These are phyloP conservation scores for Silene noctiflora DNA, from an alignment of 179 eudicot genomes.

Conservation along the genomic window DNA sequence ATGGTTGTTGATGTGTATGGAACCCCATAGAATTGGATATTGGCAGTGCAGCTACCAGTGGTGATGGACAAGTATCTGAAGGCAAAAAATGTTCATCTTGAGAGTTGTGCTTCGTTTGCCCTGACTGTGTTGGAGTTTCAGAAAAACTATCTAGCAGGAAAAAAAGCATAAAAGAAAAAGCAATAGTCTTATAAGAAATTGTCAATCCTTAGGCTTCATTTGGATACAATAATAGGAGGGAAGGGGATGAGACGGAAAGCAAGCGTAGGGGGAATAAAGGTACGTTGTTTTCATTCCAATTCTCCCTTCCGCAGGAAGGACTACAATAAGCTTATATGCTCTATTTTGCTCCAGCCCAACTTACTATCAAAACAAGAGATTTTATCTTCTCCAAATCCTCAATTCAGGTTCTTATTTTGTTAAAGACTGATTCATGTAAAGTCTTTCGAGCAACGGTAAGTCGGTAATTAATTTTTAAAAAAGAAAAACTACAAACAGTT, in stretches of 20 bases:
- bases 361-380: too few species aligned
- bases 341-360: not conserved
- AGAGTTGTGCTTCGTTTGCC: slow-evolving; percentile 27
- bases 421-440: not conserved
- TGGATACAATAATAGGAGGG: too few species aligned
- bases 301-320: not conserved
- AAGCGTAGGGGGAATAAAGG: too few species aligned
- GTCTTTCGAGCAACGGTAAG: not conserved
- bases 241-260: too few species aligned
- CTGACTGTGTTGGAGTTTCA: slow-evolving; percentile 24
- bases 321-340: not conserved
- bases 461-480: not conserved
- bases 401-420: not conserved
- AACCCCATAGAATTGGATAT: slow-evolving; percentile 32
- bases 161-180: not conserved
- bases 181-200: too few species aligned
- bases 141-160: slow-evolving; percentile 31
- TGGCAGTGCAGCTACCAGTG: slow-evolving; percentile 35
- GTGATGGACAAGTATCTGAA: slow-evolving; percentile 34
- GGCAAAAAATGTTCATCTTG: slow-evolving; percentile 20
- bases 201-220: too few species aligned
- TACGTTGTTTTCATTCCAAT: not conserved
- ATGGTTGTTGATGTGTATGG: not conserved
- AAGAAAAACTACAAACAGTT: too few species aligned
- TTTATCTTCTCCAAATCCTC: too few species aligned